Evolutionary conservation across 768 basidiomycete species (phyloP).

Genomic region (Pholiota molesta): DNA sequence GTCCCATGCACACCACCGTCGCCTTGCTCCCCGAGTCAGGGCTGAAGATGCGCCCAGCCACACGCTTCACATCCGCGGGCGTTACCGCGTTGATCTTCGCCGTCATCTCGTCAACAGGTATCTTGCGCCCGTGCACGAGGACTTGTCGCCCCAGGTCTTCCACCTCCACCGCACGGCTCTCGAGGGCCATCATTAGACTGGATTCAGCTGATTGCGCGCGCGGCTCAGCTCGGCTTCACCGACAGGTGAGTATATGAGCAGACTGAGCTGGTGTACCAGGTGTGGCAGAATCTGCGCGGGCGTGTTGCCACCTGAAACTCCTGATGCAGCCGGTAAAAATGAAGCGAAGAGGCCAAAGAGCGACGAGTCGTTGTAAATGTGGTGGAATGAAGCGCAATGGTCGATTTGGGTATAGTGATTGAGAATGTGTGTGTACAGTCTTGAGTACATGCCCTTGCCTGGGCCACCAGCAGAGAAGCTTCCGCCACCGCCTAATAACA

Average conservation of each 20-base stretch:
- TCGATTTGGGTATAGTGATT: slow-evolving; percentile 94
- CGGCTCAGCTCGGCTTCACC: slow-evolving; percentile 73
- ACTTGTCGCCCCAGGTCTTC: slow-evolving; percentile 93
- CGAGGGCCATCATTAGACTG: slow-evolving; percentile 91
- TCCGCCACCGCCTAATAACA: slow-evolving; percentile 93
- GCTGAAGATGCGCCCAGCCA: slow-evolving; percentile 78
- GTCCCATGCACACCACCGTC: slow-evolving; percentile 84
- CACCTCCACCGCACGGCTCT: slow-evolving; percentile 82
- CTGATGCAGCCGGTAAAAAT: slow-evolving; percentile 68
- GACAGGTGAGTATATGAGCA: slow-evolving; percentile 72
- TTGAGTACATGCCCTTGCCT: slow-evolving; percentile 99
- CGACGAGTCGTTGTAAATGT: slow-evolving; percentile 94
- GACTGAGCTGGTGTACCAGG: slow-evolving; percentile 84
- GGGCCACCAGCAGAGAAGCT: slow-evolving; percentile 98
- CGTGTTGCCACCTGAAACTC: slow-evolving; percentile 60
- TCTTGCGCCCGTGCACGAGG: slow-evolving; percentile 83
- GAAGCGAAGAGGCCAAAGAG: slow-evolving; percentile 91
- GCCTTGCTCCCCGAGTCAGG: slow-evolving; percentile 63
- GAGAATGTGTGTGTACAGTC: slow-evolving; percentile 93
- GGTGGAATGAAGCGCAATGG: slow-evolving; percentile 96
- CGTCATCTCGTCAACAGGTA: slow-evolving; percentile 91
- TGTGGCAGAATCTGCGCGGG: slow-evolving; percentile 78
- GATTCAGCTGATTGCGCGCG: slow-evolving; percentile 97
- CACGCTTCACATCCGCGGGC: slow-evolving; percentile 68
- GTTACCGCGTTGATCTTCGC: slow-evolving; percentile 80